Base-by-base conservation (phyloP, 2,329 filamentous ascomycete species). In the Alternaria postmessia region DNA sequence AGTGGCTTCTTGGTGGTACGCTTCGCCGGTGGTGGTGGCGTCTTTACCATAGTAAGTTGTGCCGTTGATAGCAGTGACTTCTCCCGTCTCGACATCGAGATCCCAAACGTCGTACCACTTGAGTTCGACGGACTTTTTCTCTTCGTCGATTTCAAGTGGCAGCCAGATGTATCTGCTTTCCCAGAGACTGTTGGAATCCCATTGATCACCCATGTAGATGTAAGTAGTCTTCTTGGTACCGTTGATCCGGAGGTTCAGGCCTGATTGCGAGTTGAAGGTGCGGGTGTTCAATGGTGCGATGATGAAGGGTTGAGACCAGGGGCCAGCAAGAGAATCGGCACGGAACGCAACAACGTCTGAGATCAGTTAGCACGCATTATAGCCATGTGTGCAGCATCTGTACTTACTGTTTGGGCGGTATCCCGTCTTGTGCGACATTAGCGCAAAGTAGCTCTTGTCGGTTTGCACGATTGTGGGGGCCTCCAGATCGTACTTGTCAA, bases 401-500 rank as follows among this genome's bases (percentile, higher is more conserved):
- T 7, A 51, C 68, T 51, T 20, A 70, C 80, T 88, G 52, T 88
- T 88, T 1, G 86, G 86, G n/a, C 86, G 78, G 55, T 88, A 88
- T 0, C 86, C 86, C 0, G 86, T 88, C 78, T 88, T 88, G 63
- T 88, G 86, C 64, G 84, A 87, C 86, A 88, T 88, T 36, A 88
- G 67, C 0, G 85, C 84, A 65, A 84, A 88, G 65, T 88, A 88
- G 64, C 84, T 86, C 59, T 81, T 80, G 34, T 88, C 85, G 0
- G 86, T 88, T 69, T 88, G 86, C 6, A 88, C 78, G 52, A 88
- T 88, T 0, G 84, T 86, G 0, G 86, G 86, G 0, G 86, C 86
- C 65, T 88, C 86, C 1, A 88, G 80, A 63, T 88, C 86, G 62
- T 81, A 88, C 64, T 88, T 88, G 69, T 85, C 79, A 54, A 86